These are phyloP conservation scores for Psilocybe mexicana DNA, from an alignment of 1,284 basidiomycete genomes.

Conservation along the genomic window DNA sequence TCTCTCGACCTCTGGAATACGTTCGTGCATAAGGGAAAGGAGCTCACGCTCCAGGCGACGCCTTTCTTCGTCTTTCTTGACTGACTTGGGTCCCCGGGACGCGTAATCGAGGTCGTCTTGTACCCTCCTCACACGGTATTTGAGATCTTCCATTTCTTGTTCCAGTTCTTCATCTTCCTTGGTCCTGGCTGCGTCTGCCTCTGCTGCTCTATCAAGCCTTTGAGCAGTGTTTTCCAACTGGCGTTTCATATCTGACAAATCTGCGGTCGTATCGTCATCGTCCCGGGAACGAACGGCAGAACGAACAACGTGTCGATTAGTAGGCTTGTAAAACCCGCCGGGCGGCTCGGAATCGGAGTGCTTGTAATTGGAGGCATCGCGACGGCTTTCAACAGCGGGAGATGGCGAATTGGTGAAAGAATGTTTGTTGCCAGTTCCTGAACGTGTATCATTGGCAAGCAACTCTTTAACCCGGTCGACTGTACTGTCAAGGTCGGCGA, in stretches of 20 bases:
- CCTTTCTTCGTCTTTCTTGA: slow-evolving; percentile 83
- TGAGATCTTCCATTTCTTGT: slow-evolving; percentile 87
- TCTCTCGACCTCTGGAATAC: slow-evolving; percentile 88
- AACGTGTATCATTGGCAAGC: slow-evolving; percentile 80
- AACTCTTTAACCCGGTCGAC: slow-evolving; percentile 92
- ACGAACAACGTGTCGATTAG: slow-evolving; percentile 87
- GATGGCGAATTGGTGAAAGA: slow-evolving; percentile 65
- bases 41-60: slow-evolving; percentile 90
- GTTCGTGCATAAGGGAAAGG: slow-evolving; percentile 86
- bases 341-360: slow-evolving; percentile 69
- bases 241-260: slow-evolving; percentile 87
- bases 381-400: slow-evolving; percentile 51
- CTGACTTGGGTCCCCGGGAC: slow-evolving; percentile 74
- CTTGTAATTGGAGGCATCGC: slow-evolving; percentile 94
- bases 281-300: slow-evolving; percentile 76
- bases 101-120: slow-evolving; percentile 95
- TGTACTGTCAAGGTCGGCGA: slow-evolving; percentile 87
- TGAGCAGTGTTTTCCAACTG: slow-evolving; percentile 82
- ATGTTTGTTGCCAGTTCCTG: slow-evolving; percentile 57
- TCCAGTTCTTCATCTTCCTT: slow-evolving; percentile 89
- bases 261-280: slow-evolving; percentile 71
- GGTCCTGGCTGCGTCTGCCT: slow-evolving; percentile 59
- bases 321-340: slow-evolving; percentile 80
- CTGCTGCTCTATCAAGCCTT: slow-evolving; percentile 76
- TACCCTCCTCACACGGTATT: slow-evolving; percentile 84